Percentiles rank a stretch among this genome's conserved stretches.
Conservation (phyloP, 2,329 filamentous ascomycete genomes). For the Verticillium nubilum region DNA sequence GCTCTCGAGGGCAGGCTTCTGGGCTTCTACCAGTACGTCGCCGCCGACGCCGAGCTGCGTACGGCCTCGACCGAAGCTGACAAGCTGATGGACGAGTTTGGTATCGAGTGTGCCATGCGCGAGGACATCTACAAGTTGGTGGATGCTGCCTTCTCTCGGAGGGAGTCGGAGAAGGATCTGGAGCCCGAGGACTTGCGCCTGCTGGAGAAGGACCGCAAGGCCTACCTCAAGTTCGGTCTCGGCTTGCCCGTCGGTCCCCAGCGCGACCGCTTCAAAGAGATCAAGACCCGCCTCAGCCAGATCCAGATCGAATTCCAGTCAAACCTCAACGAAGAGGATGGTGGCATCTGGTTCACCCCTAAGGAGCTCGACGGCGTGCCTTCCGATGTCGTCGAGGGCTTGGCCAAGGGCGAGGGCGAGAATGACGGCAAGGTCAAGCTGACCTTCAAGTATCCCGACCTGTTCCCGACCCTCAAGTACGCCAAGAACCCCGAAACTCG, state of each 20-base stretch:
- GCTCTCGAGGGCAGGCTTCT: slow-evolving; percentile 59
- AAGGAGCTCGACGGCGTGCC: slow-evolving; percentile 73
- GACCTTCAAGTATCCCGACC: slow-evolving; percentile 78
- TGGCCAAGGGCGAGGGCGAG: slow-evolving; percentile 68
- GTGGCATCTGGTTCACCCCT: slow-evolving; percentile 71
- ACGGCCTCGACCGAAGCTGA: slow-evolving; percentile 74
- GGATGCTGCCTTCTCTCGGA: slow-evolving; percentile 47
- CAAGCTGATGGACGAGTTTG: slow-evolving; percentile 69
- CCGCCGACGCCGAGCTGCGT: slow-evolving; percentile 60
- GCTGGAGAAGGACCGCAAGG: slow-evolving; percentile 72
- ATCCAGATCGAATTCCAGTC: slow-evolving; percentile 73
- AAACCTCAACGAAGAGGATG: slow-evolving; percentile 77
- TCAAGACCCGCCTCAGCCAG: slow-evolving; percentile 73
- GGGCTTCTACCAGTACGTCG: slow-evolving; percentile 77
- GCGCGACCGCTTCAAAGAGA: slow-evolving; percentile 78
- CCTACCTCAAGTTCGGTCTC: slow-evolving; percentile 71
- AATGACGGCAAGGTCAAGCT: slow-evolving; percentile 71
- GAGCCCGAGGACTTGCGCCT: slow-evolving; percentile 67
- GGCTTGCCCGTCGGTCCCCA: slow-evolving; percentile 63
- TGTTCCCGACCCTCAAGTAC: slow-evolving; percentile 75
- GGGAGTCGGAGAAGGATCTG: slow-evolving; percentile 47
- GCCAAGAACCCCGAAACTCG: slow-evolving; percentile 65
- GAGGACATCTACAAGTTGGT: slow-evolving; percentile 72
- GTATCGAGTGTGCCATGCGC: slow-evolving; percentile 74
- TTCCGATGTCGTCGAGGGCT: slow-evolving; percentile 56